Evolutionary conservation across 2,329 filamentous ascomycete species (phyloP), one percentile per base, ranked within the genome.

Genomic region (Verticillium nubilum): DNA sequence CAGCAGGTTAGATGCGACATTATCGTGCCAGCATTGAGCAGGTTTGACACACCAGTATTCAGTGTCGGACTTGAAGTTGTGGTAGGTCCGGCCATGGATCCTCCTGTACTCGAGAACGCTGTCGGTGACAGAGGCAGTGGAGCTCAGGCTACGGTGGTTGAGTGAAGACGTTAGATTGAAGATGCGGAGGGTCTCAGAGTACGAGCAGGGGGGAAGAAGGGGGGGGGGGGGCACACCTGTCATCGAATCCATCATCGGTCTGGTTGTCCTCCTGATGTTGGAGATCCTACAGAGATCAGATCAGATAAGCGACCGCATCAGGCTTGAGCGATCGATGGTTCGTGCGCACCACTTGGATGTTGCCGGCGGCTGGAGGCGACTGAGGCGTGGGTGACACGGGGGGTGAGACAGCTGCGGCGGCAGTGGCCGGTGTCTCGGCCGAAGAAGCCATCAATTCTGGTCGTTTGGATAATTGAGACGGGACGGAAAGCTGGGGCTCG

Each of bases 101-200:
- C 61, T 64, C 1, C 66, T 58, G n/a, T 67, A 67, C 1, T 60
- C 62, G 1, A 67, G 64, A 2, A 67, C 67, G 12, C 63, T 67
- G 0, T 64, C 65, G 4, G 65, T 60, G 19, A 68, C 64, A 2
- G 66, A 67, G n/a, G 60, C 60, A 0, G 66, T 68, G 1, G 66
- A 68, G 53, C 60, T 65, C 54, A 35, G 7, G 15, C 54, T 56
- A 56, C 12, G 27, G 12, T 53, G 52, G 19, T 31, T 50, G 42
- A 37, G 33, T 17, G 33, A 37, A 9, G 19, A 50, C 12, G n/a
- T 47, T 19, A 50, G 42, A 13, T 17, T 23, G 42, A 50, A 17
- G 33, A 17, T 37, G 13, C 17, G 33, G n/a, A n/a, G n/a, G n/a
- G n/a, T n/a, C n/a, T n/a, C 33, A 37, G 33, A 37, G 17, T 37